Conservation (phyloP, 768 basidiomycete genomes). For the Amanita molliuscula region DNA sequence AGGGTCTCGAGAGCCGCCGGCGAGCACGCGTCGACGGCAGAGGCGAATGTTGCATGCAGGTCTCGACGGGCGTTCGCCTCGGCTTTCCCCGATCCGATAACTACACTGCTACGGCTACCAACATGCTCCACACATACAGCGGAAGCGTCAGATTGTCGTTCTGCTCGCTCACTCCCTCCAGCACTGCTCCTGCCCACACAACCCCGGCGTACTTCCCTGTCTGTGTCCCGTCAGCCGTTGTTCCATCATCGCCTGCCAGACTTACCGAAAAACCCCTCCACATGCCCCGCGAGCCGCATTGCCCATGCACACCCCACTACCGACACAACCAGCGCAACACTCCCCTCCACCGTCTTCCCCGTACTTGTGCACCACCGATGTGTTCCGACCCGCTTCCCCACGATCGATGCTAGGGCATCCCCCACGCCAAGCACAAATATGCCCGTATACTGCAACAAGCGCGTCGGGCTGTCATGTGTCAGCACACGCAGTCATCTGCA, state of each 20-base stretch:
- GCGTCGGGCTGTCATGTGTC: slow-evolving; percentile 24
- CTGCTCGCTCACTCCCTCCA: slow-evolving; percentile 91
- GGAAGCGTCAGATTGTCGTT: slow-evolving; percentile 97
- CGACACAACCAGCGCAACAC: slow-evolving; percentile 66
- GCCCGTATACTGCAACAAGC: slow-evolving; percentile 62
- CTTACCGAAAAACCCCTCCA: slow-evolving; percentile 52
- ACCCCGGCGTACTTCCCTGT: slow-evolving; percentile 62
- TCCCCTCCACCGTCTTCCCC: slow-evolving; percentile 88
- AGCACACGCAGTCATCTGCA: neutral
- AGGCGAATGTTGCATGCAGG: neutral
- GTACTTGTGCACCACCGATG: slow-evolving; percentile 79
- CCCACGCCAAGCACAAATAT: slow-evolving; percentile 86
- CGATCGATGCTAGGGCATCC: slow-evolving; percentile 89
- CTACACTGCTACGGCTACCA: slow-evolving; percentile 40
- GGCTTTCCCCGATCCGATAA: neutral
- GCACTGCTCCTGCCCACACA: slow-evolving; percentile 40
- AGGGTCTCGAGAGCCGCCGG: slow-evolving; percentile 21
- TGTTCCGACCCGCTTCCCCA: slow-evolving; percentile 76
- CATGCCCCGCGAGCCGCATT: slow-evolving; percentile 59
- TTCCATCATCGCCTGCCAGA: too few relatives aligned
- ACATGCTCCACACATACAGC: slow-evolving; percentile 90
- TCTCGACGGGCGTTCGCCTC: neutral
- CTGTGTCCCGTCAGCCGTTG: too few relatives aligned
- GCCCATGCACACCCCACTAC: slow-evolving; percentile 60
- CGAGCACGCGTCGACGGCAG: slow-evolving; percentile 9